A percentile compares a stretch with the other conserved stretches of the same genome.
Conservation (phyloP, 768 basidiomycete species). For the Boletus rubroflammeus region DNA sequence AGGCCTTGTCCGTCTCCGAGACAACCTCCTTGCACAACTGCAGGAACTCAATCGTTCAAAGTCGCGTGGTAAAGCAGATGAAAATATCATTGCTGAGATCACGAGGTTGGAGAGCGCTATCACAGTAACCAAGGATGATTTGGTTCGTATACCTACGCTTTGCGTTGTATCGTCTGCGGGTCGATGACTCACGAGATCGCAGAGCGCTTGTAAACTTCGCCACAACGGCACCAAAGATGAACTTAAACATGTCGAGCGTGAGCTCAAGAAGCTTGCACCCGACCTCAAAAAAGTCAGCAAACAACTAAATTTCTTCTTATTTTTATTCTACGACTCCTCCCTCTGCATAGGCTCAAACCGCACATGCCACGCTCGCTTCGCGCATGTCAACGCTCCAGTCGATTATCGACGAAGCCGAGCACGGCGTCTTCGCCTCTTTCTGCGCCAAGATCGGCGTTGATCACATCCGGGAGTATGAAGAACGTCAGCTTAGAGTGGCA, state of each 20-base stretch:
- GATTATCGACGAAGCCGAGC: conserved; percentile 74
- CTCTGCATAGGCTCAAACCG: conserved; percentile 46
- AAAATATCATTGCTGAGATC: conserved; percentile 72
- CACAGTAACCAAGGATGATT: conserved; percentile 74
- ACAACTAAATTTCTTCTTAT: background rate
- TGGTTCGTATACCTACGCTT: conserved; percentile 45
- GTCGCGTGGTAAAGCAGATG: conserved; percentile 81
- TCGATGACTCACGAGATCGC: conserved; percentile 2
- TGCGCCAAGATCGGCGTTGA: conserved; percentile 74
- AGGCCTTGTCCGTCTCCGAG: conserved; percentile 59
- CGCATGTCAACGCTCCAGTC: conserved; percentile 53
- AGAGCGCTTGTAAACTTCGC: conserved; percentile 76
- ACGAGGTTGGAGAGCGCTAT: conserved; percentile 75
- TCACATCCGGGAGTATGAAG: conserved; percentile 91
- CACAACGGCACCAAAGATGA: conserved; percentile 81
- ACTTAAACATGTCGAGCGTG: conserved; percentile 72
- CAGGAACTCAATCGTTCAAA: conserved; percentile 82
- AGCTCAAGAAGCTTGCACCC: conserved; percentile 61
- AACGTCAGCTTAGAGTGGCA: conserved; percentile 82
- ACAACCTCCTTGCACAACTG: conserved; percentile 68
- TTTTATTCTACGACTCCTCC: background rate
- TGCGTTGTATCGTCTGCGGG: too few relatives aligned
- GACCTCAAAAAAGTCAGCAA: conserved; percentile 66
- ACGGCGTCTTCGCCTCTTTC: conserved; percentile 71
- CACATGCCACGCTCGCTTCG: conserved; percentile 48